Evolutionary conservation across 2,329 filamentous ascomycete species (phyloP).

Genomic region (Arachnopeziza araneosa): DNA sequence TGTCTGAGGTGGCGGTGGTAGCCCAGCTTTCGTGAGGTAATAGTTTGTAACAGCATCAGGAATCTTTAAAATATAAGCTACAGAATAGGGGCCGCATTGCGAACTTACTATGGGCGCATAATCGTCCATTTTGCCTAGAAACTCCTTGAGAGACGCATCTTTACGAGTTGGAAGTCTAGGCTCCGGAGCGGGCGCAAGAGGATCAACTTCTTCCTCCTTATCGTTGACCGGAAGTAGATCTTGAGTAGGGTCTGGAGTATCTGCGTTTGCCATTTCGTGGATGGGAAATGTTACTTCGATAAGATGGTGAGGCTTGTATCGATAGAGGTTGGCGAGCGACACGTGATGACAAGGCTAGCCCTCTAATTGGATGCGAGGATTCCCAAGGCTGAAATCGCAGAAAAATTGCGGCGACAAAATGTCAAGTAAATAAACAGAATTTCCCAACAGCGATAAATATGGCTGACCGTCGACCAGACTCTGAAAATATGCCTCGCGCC

Average conservation of each 20-base stretch:
- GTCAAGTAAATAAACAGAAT: constrained; percentile 24
- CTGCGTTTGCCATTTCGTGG: constrained; percentile 27
- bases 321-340: neutral
- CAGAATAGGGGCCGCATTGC: neutral
- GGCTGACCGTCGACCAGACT: constrained; percentile 51
- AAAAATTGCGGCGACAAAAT: neutral
- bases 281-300: neutral
- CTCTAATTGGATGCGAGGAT: neutral
- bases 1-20: constrained; percentile 86
- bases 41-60: constrained; percentile 97
- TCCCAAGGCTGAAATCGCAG: neutral
- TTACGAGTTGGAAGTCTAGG: constrained; percentile 73
- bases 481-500: constrained; percentile 41
- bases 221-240: constrained; percentile 26
- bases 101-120: constrained; percentile 85
- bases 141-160: constrained; percentile 87
- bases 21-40: constrained; percentile 92
- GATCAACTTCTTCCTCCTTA: constrained; percentile 33
- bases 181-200: constrained; percentile 47
- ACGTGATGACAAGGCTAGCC: neutral
- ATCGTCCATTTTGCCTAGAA: constrained; percentile 94
- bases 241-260: constrained; percentile 27
- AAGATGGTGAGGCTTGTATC: constrained; percentile 1
- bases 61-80: constrained; percentile 53
- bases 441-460: constrained; percentile 33